Evolutionary conservation across 2,329 filamentous ascomycete species (phyloP).

Genomic region (Emergomyces orientalis): DNA sequence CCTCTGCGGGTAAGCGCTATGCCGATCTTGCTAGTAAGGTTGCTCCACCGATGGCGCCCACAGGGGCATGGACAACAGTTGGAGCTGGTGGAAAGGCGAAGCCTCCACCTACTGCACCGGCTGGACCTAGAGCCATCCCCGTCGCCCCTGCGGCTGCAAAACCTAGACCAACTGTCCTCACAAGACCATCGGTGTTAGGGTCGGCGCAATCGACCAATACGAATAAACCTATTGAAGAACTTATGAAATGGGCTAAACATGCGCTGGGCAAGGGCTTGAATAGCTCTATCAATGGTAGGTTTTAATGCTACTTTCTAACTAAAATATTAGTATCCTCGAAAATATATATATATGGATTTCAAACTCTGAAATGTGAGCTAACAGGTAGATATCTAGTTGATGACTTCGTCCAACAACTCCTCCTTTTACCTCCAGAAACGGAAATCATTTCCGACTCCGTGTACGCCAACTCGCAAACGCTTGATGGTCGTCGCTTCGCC

Average conservation of each 20-base stretch:
- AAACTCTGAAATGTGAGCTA: conserved; percentile 6
- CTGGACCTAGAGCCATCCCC: conserved; percentile 41
- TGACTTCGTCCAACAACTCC: conserved; percentile 66
- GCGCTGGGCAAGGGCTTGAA: conserved; percentile 68
- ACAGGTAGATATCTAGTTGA: conserved; percentile 50
- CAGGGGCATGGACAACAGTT: conserved; percentile 81
- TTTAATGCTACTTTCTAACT: neutral
- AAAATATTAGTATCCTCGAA: neutral
- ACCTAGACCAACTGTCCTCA: conserved; percentile 44
- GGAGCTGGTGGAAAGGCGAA: conserved; percentile 90
- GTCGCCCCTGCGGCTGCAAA: conserved; percentile 34
- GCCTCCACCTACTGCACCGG: conserved; percentile 46
- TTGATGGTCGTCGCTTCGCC: conserved; percentile 87
- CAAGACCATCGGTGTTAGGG: conserved; percentile 40
- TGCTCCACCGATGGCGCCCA: conserved; percentile 36
- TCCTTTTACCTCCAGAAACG: conserved; percentile 64
- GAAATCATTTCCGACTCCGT: conserved; percentile 83
- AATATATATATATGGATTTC: neutral
- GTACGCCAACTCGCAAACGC: conserved; percentile 75
- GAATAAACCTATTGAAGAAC: conserved; percentile 72
- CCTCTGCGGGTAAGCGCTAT: conserved; percentile 68
- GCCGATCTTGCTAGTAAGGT: conserved; percentile 85
- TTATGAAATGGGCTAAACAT: conserved; percentile 81
- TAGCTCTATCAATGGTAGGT: conserved; percentile 56
- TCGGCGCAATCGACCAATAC: conserved; percentile 37